These are phyloP conservation scores for Kodamaea sp. DNA, from an alignment of 1,139 yeast species.

Conservation along the genomic window DNA sequence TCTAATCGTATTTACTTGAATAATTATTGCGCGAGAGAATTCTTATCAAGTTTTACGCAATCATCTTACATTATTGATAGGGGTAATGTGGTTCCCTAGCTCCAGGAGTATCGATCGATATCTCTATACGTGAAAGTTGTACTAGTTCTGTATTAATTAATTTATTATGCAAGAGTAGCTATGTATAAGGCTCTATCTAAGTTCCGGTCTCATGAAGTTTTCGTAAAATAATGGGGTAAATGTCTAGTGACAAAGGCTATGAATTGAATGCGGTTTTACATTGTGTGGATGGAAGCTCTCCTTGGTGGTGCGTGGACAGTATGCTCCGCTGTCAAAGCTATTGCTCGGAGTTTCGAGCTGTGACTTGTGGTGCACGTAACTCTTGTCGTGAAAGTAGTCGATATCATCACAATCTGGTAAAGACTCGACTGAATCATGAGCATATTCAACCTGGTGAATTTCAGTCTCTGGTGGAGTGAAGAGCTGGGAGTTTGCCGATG, in stretches of 20 bases:
- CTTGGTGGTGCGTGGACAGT: neutral
- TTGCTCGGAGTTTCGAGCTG: conserved; percentile 8
- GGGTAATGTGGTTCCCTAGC: too few relatives aligned
- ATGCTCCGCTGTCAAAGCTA: conserved; percentile 1
- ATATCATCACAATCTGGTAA: neutral
- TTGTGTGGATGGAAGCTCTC: neutral
- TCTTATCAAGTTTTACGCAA: too few relatives aligned
- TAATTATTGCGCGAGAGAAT: too few relatives aligned
- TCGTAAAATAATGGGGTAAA: too few relatives aligned
- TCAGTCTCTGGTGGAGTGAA: conserved; percentile 12
- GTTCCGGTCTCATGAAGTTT: too few relatives aligned
- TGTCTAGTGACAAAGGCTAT: neutral
- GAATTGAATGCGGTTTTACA: neutral
- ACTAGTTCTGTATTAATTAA: too few relatives aligned
- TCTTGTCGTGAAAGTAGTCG: conserved; percentile 3
- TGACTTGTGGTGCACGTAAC: conserved; percentile 1
- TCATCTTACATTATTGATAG: too few relatives aligned
- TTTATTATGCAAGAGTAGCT: too few relatives aligned
- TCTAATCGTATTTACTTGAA: too few relatives aligned
- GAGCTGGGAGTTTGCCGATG: conserved; percentile 2
- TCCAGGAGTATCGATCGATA: too few relatives aligned
- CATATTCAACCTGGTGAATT: conserved; percentile 1
- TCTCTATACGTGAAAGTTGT: too few relatives aligned
- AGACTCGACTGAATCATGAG: neutral
- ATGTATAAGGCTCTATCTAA: too few relatives aligned